A percentile compares a stretch with the other conserved stretches of the same genome.
These are phyloP conservation scores for Cairneyella variabilis DNA, from an alignment of 495 filamentous ascomycete genomes.

Conservation along the genomic window DNA sequence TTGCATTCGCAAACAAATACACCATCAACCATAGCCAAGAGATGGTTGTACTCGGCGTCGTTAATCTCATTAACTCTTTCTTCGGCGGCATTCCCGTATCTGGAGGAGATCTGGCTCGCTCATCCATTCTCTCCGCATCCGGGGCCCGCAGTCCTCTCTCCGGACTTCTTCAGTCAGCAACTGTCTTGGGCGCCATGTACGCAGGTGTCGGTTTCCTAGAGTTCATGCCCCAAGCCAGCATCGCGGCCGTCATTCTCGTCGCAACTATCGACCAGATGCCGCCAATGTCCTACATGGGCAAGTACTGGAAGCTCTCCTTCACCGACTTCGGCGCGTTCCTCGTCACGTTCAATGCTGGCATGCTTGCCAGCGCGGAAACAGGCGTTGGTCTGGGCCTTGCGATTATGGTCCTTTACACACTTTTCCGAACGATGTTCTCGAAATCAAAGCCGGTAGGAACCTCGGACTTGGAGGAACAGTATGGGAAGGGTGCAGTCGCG, in stretches of 20 bases:
- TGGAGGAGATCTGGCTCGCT: slow-evolving; percentile 85
- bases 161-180: slow-evolving; percentile 77
- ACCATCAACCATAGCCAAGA: slow-evolving; percentile 92
- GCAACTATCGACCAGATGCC: slow-evolving; percentile 94
- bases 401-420: slow-evolving; percentile 66
- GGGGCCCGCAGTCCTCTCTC: slow-evolving; percentile 91
- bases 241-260: slow-evolving; percentile 91
- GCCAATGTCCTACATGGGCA: slow-evolving; percentile 82
- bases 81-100: slow-evolving; percentile 89
- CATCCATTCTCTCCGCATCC: slow-evolving; percentile 93
- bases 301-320: slow-evolving; percentile 90
- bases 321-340: slow-evolving; percentile 90
- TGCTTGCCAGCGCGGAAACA: slow-evolving; percentile 79
- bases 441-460: not conserved
- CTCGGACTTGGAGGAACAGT: slow-evolving; percentile 7
- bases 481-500: not conserved
- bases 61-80: slow-evolving; percentile 86
- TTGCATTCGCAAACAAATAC: slow-evolving; percentile 92
- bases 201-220: slow-evolving; percentile 83
- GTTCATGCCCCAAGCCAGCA: slow-evolving; percentile 78
- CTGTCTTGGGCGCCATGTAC: slow-evolving; percentile 89
- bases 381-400: slow-evolving; percentile 83
- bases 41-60: slow-evolving; percentile 86
- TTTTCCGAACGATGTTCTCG: slow-evolving; percentile 65
- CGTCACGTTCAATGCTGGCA: slow-evolving; percentile 82